phyloP scores from a whole-genome alignment of 2,329 filamentous ascomycete genomes.

The Aspergillus nomiae region DNA sequence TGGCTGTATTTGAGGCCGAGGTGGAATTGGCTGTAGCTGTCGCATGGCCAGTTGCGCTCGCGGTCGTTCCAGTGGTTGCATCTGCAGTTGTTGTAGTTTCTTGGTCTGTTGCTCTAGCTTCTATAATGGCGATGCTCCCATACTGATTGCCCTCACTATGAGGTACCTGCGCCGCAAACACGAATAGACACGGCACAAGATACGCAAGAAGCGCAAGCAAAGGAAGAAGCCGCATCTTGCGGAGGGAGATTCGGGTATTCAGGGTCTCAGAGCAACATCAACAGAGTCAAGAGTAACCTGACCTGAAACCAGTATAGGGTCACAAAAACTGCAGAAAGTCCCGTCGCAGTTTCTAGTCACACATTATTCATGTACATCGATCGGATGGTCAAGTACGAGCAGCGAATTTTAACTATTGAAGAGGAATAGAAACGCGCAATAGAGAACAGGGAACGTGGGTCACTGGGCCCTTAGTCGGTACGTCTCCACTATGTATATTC shows the following conservation, averaged over 20 bases:
- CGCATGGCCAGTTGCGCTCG: conserved; percentile 12
- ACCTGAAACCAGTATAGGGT: neutral
- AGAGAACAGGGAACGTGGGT: conserved; percentile 18
- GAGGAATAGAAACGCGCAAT: conserved; percentile 2
- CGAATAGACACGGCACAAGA: conserved; percentile 16
- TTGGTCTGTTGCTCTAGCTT: conserved; percentile 13
- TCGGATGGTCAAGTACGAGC: conserved; percentile 2
- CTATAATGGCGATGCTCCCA: conserved; percentile 6
- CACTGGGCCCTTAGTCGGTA: neutral
- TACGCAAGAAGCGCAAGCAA: conserved; percentile 15
- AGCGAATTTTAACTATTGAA: neutral
- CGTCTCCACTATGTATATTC: conserved; percentile 17
- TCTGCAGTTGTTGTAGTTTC: conserved; percentile 16
- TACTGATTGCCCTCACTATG: conserved; percentile 9
- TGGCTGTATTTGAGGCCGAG: conserved; percentile 11
- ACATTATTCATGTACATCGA: conserved; percentile 9
- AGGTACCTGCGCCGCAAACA: conserved; percentile 16
- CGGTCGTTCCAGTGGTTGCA: conserved; percentile 5
- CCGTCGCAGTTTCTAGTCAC: conserved; percentile 8
- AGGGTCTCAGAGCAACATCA: neutral
- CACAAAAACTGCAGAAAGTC: conserved; percentile 4
- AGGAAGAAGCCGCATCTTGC: conserved; percentile 19
- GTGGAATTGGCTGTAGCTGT: conserved; percentile 17
- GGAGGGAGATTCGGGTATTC: neutral
- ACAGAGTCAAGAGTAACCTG: neutral